Base-by-base conservation (phyloP, 176 grass and related monocot genomes). In the Pontederia crassipes region DNA sequence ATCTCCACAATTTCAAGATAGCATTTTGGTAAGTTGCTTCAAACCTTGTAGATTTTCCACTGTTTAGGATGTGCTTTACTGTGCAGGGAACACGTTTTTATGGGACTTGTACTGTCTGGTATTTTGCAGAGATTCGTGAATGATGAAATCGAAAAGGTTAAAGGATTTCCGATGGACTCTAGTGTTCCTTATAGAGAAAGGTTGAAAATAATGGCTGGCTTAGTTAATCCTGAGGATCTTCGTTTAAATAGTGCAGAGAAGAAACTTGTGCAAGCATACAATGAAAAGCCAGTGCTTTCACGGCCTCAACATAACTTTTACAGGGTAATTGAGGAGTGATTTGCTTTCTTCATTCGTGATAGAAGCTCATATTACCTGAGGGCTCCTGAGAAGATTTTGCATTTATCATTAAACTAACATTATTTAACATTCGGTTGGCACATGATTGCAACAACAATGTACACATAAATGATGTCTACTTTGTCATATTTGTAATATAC, bases 281-380 rank as follows among this genome's bases (percentile, higher is more conserved):
- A 88, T 28, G 83, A 88, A 58, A 97, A 97, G 77, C 92, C 84
- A 15, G 81, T 97, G 28, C 67, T 91, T 17, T 97, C 87, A 18
- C 67, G 87, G 0, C 87, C 87, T 76, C 92, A 97, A 29, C 92
- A 97, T 70, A 91, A 74, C 66, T 91, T 97, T 72, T 97, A 91
- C 75, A 62, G 48, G 84, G 92, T 97, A 65, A 17, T 11, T 16
- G 46, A 55, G 32, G 32, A 40, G 6, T 40, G 32, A 40, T 40
- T 40, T 40, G 32, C 32, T 40, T 40, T 29, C 74, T 46, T 0
- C 24, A 46, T 48, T 17, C 48, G 45, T 18, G 28, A 15, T 11
- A 32, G 8, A 16, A 15, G 1, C 51, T 7, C 1, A 15, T 16
- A 40, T 8, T n/a, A 45, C 28, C 29, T 11, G 29, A 8, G 12